Percentiles rank a stretch among this genome's conserved stretches.
phyloP scores from a whole-genome alignment of 352 stramenopile genomes.

The Pythium aristosporum region DNA sequence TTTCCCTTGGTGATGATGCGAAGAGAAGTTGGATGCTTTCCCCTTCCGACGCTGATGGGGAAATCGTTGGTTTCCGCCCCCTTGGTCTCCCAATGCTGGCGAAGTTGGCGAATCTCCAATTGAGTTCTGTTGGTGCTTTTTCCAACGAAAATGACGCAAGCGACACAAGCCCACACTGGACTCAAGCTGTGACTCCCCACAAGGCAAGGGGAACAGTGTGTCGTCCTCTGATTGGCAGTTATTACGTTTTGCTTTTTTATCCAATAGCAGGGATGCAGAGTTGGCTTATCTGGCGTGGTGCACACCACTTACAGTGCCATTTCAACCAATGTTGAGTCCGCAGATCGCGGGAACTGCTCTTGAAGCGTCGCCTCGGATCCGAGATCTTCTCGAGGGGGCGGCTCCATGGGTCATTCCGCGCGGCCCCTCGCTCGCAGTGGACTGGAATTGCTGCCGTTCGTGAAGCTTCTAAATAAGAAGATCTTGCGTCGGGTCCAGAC shows the following conservation, averaged over 20 bases:
- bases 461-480: constrained; percentile 6
- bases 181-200: neutral
- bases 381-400: neutral
- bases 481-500: neutral
- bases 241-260: neutral
- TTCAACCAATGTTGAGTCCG: constrained; percentile 5
- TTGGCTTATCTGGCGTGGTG: neutral
- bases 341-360: neutral
- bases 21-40: neutral
- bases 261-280: neutral
- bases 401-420: too few species aligned
- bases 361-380: neutral
- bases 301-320: neutral
- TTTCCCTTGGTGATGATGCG: neutral
- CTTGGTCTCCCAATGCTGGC: neutral
- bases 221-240: neutral
- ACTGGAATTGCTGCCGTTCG: neutral
- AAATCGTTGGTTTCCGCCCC: neutral
- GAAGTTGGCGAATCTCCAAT: constrained; percentile 7
- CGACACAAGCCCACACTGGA: constrained; percentile 1
- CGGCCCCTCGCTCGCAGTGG: neutral
- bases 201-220: constrained; percentile 3
- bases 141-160: constrained; percentile 12
- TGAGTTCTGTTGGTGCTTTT: constrained; percentile 1
- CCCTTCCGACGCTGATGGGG: neutral